Evolutionary conservation across 495 filamentous ascomycete species (phyloP), one percentile per base, ranked within the genome.

Genomic region (Aspergillus campestris): DNA sequence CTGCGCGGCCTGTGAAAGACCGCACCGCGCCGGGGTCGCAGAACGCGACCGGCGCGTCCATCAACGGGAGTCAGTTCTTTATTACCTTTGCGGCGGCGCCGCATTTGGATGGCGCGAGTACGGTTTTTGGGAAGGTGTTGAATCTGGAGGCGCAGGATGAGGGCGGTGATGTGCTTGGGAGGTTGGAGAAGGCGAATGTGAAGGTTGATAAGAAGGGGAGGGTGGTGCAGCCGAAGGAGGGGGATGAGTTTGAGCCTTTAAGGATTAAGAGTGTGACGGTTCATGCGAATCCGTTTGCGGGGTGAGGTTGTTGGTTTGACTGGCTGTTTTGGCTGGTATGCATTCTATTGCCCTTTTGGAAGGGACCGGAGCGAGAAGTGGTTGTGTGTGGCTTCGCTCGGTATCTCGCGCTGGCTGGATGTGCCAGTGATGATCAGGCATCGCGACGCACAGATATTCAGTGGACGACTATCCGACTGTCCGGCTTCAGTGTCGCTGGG

Each of bases 21-120:
- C 50, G 50, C 6, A 70, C 67, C 1, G 62, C 64, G 8, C 69
- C 67, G 1, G 70, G 70, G 1, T 66, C 64, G 15, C 70, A 70
- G 36, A 60, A 64, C 35, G 66, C 70, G 28, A 66, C 62, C 8
- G 80, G 81, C 0, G 73, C 85, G 3, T 76, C 75, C 7, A 90
- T 90, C 36, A 98, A 98, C 63, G 91, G 88, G 11, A 89, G 84
- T 50, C 92, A 98, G 68, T 98, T 97, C 62, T 98, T 95, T 62
- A 76, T 98, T 40, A 77, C 82, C 6, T 89, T 91, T 62, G 88
- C 83, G 38, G 76, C 84, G 24, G 87, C 89, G 35, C 82, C 88
- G 44, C 92, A 98, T 78, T 69, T 98, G 30, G 94, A 97, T 67
- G 94, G 92, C 5, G 78, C 87, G 48, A 98, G 91, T 60, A 94